A percentile compares a stretch with the other conserved stretches of the same genome.
These are phyloP conservation scores for Colletotrichum sublineola DNA, from an alignment of 2,329 filamentous ascomycete genomes.

Conservation along the genomic window DNA sequence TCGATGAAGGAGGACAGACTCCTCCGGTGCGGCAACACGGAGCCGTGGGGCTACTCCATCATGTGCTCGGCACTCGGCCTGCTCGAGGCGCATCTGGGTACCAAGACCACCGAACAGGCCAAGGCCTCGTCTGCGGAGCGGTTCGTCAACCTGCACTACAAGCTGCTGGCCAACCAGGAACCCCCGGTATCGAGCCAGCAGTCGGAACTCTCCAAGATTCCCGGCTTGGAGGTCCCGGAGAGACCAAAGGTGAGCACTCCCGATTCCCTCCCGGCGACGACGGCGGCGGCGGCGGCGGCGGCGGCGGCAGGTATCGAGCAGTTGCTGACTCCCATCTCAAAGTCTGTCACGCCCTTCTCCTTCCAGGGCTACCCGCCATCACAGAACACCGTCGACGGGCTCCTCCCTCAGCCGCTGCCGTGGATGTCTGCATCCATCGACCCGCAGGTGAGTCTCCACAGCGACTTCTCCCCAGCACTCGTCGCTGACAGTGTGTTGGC, in stretches of 20 bases:
- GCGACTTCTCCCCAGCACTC: constrained; percentile 40
- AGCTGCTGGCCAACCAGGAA: constrained; percentile 68
- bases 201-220: constrained; percentile 45
- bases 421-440: constrained; percentile 51
- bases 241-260: constrained; percentile 54
- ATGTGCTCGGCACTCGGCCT: constrained; percentile 72
- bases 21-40: constrained; percentile 72
- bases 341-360: constrained; percentile 60
- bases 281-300: not conserved
- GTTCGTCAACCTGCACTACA: constrained; percentile 71
- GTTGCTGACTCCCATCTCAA: constrained; percentile 30
- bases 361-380: constrained; percentile 46
- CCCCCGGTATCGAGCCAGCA: constrained; percentile 54
- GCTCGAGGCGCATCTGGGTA: constrained; percentile 70
- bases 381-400: constrained; percentile 40
- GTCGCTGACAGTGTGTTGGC: constrained; percentile 42
- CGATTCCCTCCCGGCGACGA: not conserved
- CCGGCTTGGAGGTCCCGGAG: constrained; percentile 54
- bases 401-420: constrained; percentile 49
- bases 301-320: not conserved
- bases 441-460: constrained; percentile 43
- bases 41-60: constrained; percentile 74
- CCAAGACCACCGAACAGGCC: constrained; percentile 68
- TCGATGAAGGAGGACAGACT: constrained; percentile 72
- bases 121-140: constrained; percentile 71